Percentiles rank a stretch among this genome's conserved stretches.
Evolutionary conservation across 1,139 yeast species (phyloP).

Genomic region (Suhomyces coccinellae): DNA sequence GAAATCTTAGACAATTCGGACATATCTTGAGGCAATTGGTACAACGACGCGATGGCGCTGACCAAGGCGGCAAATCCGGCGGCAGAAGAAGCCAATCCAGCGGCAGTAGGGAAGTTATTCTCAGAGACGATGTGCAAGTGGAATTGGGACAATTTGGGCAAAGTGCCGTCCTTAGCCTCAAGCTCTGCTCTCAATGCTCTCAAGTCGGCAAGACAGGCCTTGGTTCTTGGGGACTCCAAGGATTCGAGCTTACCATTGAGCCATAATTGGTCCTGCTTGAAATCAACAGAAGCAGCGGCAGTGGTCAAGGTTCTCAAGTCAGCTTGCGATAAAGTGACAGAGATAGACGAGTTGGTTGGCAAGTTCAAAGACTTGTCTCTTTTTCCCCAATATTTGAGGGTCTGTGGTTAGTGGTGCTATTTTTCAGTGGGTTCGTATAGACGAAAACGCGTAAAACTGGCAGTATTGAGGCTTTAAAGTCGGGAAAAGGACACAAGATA

Average conservation of each 20-base stretch:
- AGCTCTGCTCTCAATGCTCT: slow-evolving; percentile 61
- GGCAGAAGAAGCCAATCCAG: slow-evolving; percentile 96
- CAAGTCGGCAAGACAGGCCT: slow-evolving; percentile 76
- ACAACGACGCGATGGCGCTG: slow-evolving; percentile 78
- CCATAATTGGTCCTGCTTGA: slow-evolving; percentile 69
- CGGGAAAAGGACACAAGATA: not conserved
- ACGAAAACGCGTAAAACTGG: not conserved
- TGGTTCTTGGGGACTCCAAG: slow-evolving; percentile 66
- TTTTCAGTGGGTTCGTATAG: not conserved
- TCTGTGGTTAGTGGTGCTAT: slow-evolving; percentile 42
- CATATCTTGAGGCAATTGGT: slow-evolving; percentile 73
- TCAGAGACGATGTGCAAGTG: slow-evolving; percentile 83
- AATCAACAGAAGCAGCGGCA: slow-evolving; percentile 65
- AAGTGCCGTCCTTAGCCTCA: slow-evolving; percentile 48
- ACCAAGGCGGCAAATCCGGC: slow-evolving; percentile 98
- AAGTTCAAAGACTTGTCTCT: slow-evolving; percentile 82
- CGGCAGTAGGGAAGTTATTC: slow-evolving; percentile 98
- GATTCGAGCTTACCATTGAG: slow-evolving; percentile 77
- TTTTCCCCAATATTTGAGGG: slow-evolving; percentile 98
- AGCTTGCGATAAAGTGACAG: slow-evolving; percentile 87
- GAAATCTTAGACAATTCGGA: slow-evolving; percentile 92
- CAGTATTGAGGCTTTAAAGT: not conserved
- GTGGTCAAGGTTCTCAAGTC: slow-evolving; percentile 91
- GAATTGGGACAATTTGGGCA: slow-evolving; percentile 65
- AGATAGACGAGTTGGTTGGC: slow-evolving; percentile 94